Base-by-base conservation (phyloP, 1,139 yeast genomes). In the Lodderomyces oxycetoniae region DNA sequence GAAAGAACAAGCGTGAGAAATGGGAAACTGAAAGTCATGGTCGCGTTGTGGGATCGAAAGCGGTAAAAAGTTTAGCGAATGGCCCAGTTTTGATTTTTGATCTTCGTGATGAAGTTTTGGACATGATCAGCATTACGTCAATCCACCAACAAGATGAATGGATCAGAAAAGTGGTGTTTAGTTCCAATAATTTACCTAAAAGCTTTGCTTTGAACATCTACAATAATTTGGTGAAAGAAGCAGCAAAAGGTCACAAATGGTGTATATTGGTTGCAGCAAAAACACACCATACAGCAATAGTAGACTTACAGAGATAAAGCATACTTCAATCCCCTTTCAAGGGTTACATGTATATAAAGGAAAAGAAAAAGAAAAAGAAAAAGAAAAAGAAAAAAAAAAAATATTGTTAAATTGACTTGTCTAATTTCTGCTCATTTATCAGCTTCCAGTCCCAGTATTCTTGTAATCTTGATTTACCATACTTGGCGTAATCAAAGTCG, bases 61-160 rank as follows among this genome's bases (percentile, higher is more conserved):
- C 81, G 31, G 55, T 86, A 29, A 68, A 71, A 39, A 70, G 65
- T 8, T 53, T 89, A 34, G 67, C 79, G 0, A 57, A 61, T 17
- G 79, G 91, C 0, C 87, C 96, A 0, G 74, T 89, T 1, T 65
- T 87, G 30, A 72, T 83, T 1, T 71, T 89, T 24, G 97, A 91
- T 51, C 77, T 75, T 2, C 71, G 82, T 40, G 96, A 87, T 46
- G 96, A 87, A 44, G 84, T 85, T 1, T 52, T 89, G 39, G 93
- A 86, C 30, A 85, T 87, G 70, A 85, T 89, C 29, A 67, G 81
- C 21, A 72, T 81, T 1, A 81, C 94, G 0, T 80, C 95, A 0
- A 68, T 89, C 14, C 70, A 71, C 27, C 87, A 79, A 43, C 80
- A 78, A 26, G 96, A 89, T 41, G 95, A 88, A 67, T 89, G 96